Evolutionary conservation across 148 eudicot genomes (phyloP).

Genomic region (Limonium bicolor): DNA sequence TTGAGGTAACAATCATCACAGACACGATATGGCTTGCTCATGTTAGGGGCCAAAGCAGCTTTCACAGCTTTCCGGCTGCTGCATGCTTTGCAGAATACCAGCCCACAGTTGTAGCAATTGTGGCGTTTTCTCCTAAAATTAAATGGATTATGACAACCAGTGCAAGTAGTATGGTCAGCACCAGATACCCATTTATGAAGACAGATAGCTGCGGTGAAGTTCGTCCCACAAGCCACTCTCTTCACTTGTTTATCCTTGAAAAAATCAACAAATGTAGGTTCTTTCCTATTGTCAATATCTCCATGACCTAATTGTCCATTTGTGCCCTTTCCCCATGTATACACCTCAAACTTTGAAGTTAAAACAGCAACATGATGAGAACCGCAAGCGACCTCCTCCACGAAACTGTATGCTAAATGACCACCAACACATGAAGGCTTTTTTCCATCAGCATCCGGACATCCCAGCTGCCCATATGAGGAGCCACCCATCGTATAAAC

Average conservation of each 20-base stretch:
- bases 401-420: constrained; percentile 24
- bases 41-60: constrained; percentile 78
- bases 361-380: constrained; percentile 73
- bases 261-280: constrained; percentile 46
- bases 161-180: constrained; percentile 61
- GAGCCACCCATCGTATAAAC: constrained; percentile 68
- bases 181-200: constrained; percentile 58
- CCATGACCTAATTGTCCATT: constrained; percentile 91
- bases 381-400: constrained; percentile 82
- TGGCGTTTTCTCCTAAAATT: constrained; percentile 80
- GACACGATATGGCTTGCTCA: constrained; percentile 74
- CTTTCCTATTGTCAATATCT: constrained; percentile 37
- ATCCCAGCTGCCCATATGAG: constrained; percentile 46
- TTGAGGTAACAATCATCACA: constrained; percentile 78
- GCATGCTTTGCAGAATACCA: constrained; percentile 73
- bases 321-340: constrained; percentile 90
- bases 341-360: constrained; percentile 65
- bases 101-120: constrained; percentile 92
- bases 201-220: constrained; percentile 65
- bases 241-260: constrained; percentile 71
- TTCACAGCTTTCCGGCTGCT: constrained; percentile 63
- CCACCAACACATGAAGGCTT: constrained; percentile 38
- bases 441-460: constrained; percentile 35
- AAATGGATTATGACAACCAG: constrained; percentile 61
- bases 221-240: constrained; percentile 66